Base-by-base conservation (phyloP, 1,284 basidiomycete species). In the Meira nashicola region DNA sequence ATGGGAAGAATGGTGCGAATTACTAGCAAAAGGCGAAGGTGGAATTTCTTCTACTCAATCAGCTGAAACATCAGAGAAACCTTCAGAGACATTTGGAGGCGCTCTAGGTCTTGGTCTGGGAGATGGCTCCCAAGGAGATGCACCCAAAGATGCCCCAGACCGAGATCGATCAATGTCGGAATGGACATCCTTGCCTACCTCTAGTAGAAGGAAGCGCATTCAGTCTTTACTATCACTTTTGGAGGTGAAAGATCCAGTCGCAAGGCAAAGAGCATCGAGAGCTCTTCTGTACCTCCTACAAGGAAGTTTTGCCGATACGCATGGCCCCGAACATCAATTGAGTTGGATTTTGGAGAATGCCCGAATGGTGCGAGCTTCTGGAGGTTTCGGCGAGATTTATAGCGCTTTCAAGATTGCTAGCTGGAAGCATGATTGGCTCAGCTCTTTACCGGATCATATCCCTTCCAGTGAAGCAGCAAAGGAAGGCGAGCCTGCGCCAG, bases 301-400 rank as follows among this genome's bases (percentile, higher is more conserved):
- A 55, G 92, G 94, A 49, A 88, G 88, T 10, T 98, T 96, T 76
- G 88, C 86, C 2, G 92, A 95, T 79, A 92, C 92, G 0, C 85
- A 85, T 5, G 90, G 90, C 37, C 88, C 91, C 0, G 91, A 95
- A 71, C 88, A 95, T 77, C 95, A 99, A 78, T 80, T 98, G 47
- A 89, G 93, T 67, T 94, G 92, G 89, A 89, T 98, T 68, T 88
- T 91, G 62, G 89, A 94, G 79, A 97, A 97, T 75, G 90, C 90
- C 72, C 90, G 89, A 74, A 83, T 89, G 38, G 87, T 97, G 1
- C 84, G 92, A 57, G 82, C 84, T 23, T 87, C 88, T 0, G 92
- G 95, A 75, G 94, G 93, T 15, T 80, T 96, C 11, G 86, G 85
- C 66, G 85, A 84, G 57, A 87, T 96, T 37, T 85, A 94, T 19